A percentile compares a stretch with the other conserved stretches of the same genome.
Evolutionary conservation across 495 filamentous ascomycete genomes (phyloP).

Genomic region (Mycothermus thermophilus): DNA sequence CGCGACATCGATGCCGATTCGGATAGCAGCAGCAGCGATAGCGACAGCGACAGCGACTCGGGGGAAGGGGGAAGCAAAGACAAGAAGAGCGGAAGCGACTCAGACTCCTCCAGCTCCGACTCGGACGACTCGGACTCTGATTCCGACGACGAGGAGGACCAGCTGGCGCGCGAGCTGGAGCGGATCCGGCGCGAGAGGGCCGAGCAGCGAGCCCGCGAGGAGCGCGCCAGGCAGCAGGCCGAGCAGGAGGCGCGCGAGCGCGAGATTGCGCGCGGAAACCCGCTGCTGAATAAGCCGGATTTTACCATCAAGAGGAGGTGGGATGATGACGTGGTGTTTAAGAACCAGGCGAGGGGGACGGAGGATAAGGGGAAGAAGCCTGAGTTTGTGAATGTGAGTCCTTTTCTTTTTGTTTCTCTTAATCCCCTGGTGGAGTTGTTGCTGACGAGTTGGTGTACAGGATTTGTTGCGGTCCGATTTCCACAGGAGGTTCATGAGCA

Average conservation of each 20-base stretch:
- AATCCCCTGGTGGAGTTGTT: too few species aligned
- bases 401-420: neutral
- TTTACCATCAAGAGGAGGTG: constrained; percentile 72
- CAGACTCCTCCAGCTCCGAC: too few species aligned
- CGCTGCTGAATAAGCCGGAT: constrained; percentile 64
- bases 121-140: constrained; percentile 39
- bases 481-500: constrained; percentile 93
- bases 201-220: constrained; percentile 76
- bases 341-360: constrained; percentile 91
- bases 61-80: constrained; percentile 46
- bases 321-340: constrained; percentile 99
- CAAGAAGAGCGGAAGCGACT: constrained; percentile 7
- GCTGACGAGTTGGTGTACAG: too few species aligned
- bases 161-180: constrained; percentile 80
- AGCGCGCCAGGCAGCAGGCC: constrained; percentile 56
- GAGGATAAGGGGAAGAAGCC: constrained; percentile 81
- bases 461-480: constrained; percentile 92
- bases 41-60: constrained; percentile 50
- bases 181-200: constrained; percentile 86
- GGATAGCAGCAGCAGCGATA: constrained; percentile 46
- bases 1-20: constrained; percentile 86
- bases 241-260: constrained; percentile 74
- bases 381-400: constrained; percentile 85
- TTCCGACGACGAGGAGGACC: constrained; percentile 75
- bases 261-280: constrained; percentile 87